phyloP scores from a whole-genome alignment of 2,329 filamentous ascomycete genomes.

The Cytospora mali region DNA sequence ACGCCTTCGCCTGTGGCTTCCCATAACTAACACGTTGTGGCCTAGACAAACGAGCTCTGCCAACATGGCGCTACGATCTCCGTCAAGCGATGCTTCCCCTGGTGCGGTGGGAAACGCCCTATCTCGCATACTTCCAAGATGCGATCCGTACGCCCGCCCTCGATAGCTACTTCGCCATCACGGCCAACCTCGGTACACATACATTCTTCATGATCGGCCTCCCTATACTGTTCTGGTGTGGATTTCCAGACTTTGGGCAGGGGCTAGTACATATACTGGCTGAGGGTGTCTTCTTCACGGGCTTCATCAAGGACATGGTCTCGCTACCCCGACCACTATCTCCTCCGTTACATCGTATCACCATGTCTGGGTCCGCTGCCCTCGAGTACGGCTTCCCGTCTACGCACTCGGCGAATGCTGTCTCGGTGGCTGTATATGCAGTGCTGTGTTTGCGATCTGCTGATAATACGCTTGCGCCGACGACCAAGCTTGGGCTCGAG shows the following conservation, averaged over 20 bases:
- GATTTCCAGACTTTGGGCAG: conserved; percentile 80
- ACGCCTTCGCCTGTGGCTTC: neutral
- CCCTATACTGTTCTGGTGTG: conserved; percentile 96
- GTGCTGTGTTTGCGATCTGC: conserved; percentile 70
- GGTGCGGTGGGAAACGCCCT: conserved; percentile 92
- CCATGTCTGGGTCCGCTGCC: conserved; percentile 93
- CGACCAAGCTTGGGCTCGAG: conserved; percentile 66
- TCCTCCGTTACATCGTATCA: conserved; percentile 89
- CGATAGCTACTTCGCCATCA: conserved; percentile 96
- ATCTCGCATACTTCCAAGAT: conserved; percentile 84
- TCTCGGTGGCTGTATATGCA: conserved; percentile 87
- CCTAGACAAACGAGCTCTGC: conserved; percentile 79
- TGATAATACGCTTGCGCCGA: conserved; percentile 62
- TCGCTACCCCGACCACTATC: conserved; percentile 91
- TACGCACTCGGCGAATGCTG: conserved; percentile 94
- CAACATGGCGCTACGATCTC: conserved; percentile 83
- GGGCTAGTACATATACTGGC: conserved; percentile 79
- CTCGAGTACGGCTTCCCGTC: conserved; percentile 97
- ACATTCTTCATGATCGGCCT: conserved; percentile 98
- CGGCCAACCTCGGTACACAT: conserved; percentile 94
- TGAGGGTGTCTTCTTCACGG: conserved; percentile 81
- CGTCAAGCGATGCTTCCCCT: conserved; percentile 83
- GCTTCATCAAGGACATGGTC: conserved; percentile 91
- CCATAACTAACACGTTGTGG: conserved; percentile 25
- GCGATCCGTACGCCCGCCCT: conserved; percentile 78